A percentile compares a stretch with the other conserved stretches of the same genome.
Conservation (phyloP, 257 asterid species). For the Nyctanthes arbortristis region DNA sequence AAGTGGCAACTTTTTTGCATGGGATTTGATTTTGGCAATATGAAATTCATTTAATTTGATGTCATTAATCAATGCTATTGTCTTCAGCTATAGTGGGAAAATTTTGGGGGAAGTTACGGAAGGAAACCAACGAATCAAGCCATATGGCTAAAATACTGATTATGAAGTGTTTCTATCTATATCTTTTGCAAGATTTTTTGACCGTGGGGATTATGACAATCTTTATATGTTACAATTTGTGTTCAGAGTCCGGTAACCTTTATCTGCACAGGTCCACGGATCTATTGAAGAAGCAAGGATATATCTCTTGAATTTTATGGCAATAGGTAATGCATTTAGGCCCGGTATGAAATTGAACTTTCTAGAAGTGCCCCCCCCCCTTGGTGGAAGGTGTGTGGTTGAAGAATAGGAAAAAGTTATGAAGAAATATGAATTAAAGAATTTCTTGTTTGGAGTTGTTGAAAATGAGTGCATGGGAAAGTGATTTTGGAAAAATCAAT, state of each 20-base stretch:
- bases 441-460: too few species aligned
- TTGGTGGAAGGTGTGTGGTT: too few species aligned
- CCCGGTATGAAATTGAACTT: too few species aligned
- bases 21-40: neutral
- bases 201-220: neutral
- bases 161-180: neutral
- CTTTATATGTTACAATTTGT: neutral
- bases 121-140: neutral
- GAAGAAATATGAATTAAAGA: too few species aligned
- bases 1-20: neutral
- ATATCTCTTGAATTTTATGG: too few species aligned
- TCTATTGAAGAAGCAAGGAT: too few species aligned
- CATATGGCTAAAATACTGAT: neutral
- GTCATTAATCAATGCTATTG: neutral
- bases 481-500: too few species aligned
- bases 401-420: too few species aligned
- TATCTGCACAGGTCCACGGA: slow-evolving; percentile 1
- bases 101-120: neutral
- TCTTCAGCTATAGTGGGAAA: neutral
- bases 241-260: neutral
- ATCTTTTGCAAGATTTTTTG: neutral
- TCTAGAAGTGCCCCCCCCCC: too few species aligned
- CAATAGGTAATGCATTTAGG: too few species aligned
- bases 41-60: neutral
- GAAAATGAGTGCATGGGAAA: too few species aligned